A percentile compares a stretch with the other conserved stretches of the same genome.
These are phyloP conservation scores for Cryphonectria japonica DNA, from an alignment of 2,329 filamentous ascomycete species.

Conservation along the genomic window DNA sequence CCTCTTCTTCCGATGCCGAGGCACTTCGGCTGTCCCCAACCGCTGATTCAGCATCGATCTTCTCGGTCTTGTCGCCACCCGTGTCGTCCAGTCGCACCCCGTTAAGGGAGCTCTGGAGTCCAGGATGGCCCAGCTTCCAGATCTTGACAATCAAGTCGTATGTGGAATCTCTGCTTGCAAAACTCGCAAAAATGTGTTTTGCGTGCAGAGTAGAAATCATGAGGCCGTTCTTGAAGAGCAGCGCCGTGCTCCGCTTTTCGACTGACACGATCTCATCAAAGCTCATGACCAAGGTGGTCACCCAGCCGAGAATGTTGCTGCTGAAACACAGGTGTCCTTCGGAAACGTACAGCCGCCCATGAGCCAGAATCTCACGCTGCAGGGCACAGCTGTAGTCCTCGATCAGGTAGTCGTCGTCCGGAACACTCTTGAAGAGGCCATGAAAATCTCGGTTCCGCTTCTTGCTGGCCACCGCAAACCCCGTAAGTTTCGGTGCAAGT, in stretches of 20 bases:
- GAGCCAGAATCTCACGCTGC: slow-evolving; percentile 92
- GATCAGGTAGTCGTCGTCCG: slow-evolving; percentile 96
- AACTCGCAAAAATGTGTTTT: slow-evolving; percentile 93
- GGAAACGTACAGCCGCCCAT: slow-evolving; percentile 92
- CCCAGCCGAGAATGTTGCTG: slow-evolving; percentile 98
- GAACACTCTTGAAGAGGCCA: slow-evolving; percentile 89
- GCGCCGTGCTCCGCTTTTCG: slow-evolving; percentile 93
- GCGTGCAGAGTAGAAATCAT: slow-evolving; percentile 96
- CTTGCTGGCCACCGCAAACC: slow-evolving; percentile 94
- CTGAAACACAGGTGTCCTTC: slow-evolving; percentile 98
- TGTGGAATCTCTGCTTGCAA: slow-evolving; percentile 91
- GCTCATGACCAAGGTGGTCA: slow-evolving; percentile 95
- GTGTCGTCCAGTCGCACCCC: slow-evolving; percentile 81
- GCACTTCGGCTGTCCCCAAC: slow-evolving; percentile 54
- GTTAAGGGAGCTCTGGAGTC: slow-evolving; percentile 87
- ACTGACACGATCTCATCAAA: slow-evolving; percentile 98
- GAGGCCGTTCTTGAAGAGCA: slow-evolving; percentile 96
- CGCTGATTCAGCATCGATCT: slow-evolving; percentile 62
- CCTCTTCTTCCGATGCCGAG: slow-evolving; percentile 52
- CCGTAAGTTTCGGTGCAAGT: slow-evolving; percentile 77
- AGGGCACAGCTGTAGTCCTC: slow-evolving; percentile 98
- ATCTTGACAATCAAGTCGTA: slow-evolving; percentile 98
- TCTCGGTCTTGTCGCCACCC: slow-evolving; percentile 90
- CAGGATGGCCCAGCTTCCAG: slow-evolving; percentile 95
- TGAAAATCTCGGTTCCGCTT: slow-evolving; percentile 97